Evolutionary conservation across 1,139 yeast species (phyloP), one percentile per base, ranked within the genome.

Genomic region (Geotrichum australiense): DNA sequence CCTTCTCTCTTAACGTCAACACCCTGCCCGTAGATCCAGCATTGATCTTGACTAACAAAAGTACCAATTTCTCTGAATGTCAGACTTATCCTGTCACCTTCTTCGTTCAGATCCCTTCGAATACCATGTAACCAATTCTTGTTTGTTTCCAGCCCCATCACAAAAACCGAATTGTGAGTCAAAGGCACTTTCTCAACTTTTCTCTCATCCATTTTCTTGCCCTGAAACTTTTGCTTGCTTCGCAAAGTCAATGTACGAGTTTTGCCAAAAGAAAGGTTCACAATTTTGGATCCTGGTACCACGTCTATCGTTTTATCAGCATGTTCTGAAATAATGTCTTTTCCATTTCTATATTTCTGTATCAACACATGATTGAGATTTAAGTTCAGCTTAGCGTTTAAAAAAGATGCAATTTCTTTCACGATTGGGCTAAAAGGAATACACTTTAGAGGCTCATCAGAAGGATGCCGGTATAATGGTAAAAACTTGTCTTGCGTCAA

Each of bases 231-330:
- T 14, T 29, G 31, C 36, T 50, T 51, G 18, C 41, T 36, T 10
- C 50, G 42, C 2, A 51, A 34, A 3, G 47, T 43, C 45, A 51
- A 41, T 15, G 33, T 22, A n/a, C 54, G 35, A 16, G 45, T 38
- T 10, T 48, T 48, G 11, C 54, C 54, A 16, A 51, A 27, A 7
- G 51, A 45, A 20, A 46, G 27, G 31, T 50, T 50, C 24, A 47
- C 53, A 24, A 51, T 47, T 30, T 46, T 43, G 4, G 52, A 41
- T 4, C 45, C 49, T 2, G 50, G 49, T 6, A 31, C 43, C n/a
- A 51, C 24, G 37, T 51, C 54, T 15, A 51, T 33, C 18, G 54
- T 48, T 28, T 51, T 51, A 33, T 51, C 54, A 2, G 52, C 39
- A 23, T 51, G 54, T 37, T 51, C 53, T 8, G 54, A 47, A 26